phyloP scores from a whole-genome alignment of 2,329 filamentous ascomycete genomes.

The Scopulariopsis brevicaulis region DNA sequence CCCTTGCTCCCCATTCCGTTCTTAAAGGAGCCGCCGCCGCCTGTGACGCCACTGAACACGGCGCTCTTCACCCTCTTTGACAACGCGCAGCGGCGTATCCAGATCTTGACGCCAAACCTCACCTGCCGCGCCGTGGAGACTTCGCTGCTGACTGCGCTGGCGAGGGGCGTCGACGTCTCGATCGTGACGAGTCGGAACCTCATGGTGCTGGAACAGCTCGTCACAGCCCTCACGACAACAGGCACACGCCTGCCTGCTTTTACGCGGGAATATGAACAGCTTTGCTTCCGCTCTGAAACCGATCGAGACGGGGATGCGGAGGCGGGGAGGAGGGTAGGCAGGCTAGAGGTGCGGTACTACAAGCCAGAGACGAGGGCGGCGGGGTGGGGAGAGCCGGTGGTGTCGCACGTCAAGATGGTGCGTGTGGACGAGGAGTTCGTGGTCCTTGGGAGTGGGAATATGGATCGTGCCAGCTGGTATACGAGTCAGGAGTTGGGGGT shows the following conservation, averaged over 20 bases:
- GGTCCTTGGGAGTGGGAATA: conserved; percentile 69
- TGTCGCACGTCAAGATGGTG: conserved; percentile 68
- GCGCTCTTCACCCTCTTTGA: conserved; percentile 50
- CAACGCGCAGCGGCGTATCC: conserved; percentile 46
- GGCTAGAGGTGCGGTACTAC: conserved; percentile 49
- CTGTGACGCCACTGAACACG: conserved; percentile 56
- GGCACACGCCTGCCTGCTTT: conserved; percentile 50
- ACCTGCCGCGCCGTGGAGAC: conserved; percentile 55
- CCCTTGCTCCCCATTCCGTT: conserved; percentile 36
- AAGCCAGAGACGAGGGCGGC: conserved; percentile 20
- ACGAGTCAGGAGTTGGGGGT: conserved; percentile 78
- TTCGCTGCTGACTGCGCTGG: conserved; percentile 48
- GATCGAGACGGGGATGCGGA: conserved; percentile 26
- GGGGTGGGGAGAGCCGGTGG: conserved; percentile 46
- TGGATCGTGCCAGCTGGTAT: conserved; percentile 78
- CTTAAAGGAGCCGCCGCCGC: conserved; percentile 33
- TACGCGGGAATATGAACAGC: conserved; percentile 37
- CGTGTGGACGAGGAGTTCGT: conserved; percentile 58
- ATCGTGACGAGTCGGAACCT: conserved; percentile 57
- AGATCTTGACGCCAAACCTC: conserved; percentile 68
- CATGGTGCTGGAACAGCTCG: conserved; percentile 72
- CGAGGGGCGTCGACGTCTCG: conserved; percentile 54
- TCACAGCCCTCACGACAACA: conserved; percentile 68
- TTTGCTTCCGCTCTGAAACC: conserved; percentile 6
- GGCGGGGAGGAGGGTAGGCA: conserved; percentile 27